Evolutionary conservation across 768 basidiomycete genomes (phyloP), one percentile per base, ranked within the genome.

Genomic region (Termitomyces eurrhizus): DNA sequence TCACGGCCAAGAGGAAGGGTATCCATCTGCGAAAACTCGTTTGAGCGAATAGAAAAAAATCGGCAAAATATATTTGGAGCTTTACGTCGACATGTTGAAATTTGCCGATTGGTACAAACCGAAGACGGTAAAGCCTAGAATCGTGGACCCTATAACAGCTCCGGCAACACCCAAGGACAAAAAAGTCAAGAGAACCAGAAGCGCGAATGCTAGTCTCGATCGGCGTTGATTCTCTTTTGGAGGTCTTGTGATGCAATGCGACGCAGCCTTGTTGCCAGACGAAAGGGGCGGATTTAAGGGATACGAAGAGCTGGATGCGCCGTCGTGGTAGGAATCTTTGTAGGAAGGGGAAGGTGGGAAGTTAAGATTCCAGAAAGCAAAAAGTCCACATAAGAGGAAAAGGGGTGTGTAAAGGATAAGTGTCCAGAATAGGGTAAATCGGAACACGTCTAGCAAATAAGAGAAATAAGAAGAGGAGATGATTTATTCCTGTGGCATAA

Each of bases 361-460:
- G 37, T 79, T 77, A 49, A 81, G 74, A 61, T 83, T 84, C 72
- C 78, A 74, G 62, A 83, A 83, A 13, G 82, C 81, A 59, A 82
- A 83, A 8, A 66, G 60, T 7, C 81, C 82, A 60, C 80, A 82
- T 44, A 78, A 48, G 50, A 81, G 61, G 63, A 83, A 83, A n/a
- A 80, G 65, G 36, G 81, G 82, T 0, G 75, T 78, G 68, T 83
- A 82, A 57, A 82, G 79, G 41, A 80, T 69, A 13, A 83, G 71
- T 18, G 75, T 80, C 82, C 82, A 84, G 60, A 79, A 83, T 18
- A 84, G 68, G 29, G 81, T 83, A 69, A 83, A 83, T 39, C 75
- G 75, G 67, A 84, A 82, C 29, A 83, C 68, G 62, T 84, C 81
- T 83, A 57, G 21, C 41, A 14, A 56, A 3, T 48, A 29, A 35